Evolutionary conservation across 129 eudicot genomes (phyloP).

Genomic region (Solidago caesia): DNA sequence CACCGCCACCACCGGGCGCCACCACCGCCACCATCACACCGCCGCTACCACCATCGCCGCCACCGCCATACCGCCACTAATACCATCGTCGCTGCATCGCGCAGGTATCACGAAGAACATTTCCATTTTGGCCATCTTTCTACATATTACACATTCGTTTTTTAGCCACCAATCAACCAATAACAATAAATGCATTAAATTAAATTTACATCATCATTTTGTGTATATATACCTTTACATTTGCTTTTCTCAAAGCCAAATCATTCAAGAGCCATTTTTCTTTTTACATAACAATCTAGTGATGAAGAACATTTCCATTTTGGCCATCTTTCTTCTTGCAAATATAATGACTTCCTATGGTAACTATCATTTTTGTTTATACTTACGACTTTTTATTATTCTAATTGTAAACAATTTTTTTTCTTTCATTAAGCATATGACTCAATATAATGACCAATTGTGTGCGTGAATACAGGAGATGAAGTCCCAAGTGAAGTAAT

Average conservation of each 20-base stretch:
- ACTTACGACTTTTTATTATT: no score
- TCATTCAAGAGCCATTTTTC: not conserved
- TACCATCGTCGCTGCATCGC: no score
- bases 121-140: not conserved
- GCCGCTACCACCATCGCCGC: no score
- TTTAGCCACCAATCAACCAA: not conserved
- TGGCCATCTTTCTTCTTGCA: not conserved
- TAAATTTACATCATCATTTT: not conserved
- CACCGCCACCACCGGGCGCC: no score
- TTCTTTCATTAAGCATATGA: no score
- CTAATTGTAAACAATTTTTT: no score
- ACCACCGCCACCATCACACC: no score
- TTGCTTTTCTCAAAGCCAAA: not conserved
- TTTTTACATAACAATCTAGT: not conserved
- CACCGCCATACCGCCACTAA: no score
- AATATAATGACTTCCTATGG: not conserved
- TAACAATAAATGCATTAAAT: not conserved
- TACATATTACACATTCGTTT: not conserved
- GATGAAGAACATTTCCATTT: conserved; percentile 6
- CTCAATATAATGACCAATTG: no score
- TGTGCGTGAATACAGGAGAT: not conserved
- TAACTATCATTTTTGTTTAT: not conserved
- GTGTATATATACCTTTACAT: not conserved
- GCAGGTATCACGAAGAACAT: no score
- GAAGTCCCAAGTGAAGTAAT: conserved; percentile 2